Evolutionary conservation across 2,329 filamentous ascomycete species (phyloP), one percentile per base, ranked within the genome.

Genomic region (Cladosporium sp.): DNA sequence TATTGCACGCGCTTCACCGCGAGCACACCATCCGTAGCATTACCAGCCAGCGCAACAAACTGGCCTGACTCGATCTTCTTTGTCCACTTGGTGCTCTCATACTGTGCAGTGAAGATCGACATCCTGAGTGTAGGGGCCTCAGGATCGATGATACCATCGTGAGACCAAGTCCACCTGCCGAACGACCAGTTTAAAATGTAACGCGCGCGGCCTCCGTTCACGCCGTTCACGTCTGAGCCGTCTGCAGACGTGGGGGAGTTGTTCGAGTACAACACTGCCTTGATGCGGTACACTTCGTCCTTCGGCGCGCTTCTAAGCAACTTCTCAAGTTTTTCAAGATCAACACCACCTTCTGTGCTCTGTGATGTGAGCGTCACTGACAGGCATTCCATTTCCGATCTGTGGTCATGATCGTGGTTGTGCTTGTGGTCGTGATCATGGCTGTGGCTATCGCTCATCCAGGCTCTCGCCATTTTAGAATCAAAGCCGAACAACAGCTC

Each of bases 131-230:
- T 78, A 1, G 83, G 77, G 56, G 89, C 80, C 40, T 82, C 78
- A 12, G 49, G 21, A 7, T 65, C 67, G 12, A 69, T 69, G 5
- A 72, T 69, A 1, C 77, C 71, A 5, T 88, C 80, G 6, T 86
- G 83, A 1, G 93, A 96, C 74, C 94, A 97, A 0, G 88, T 96
- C 94, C 95, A 99, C 33, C 95, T 86, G 0, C 93, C 93, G 79
- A 99, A 99, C 0, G 95, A 95, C 95, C 95, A 99, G 77, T 99
- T 99, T 67, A 99, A 85, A 53, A 99, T 97, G 75, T 95, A 97
- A 64, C 91, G 84, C 18, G 78, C 77, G 23, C 77, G 74, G 1
- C 77, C 78, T 10, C 74, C 70, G 16, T 74, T 70, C 7, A 77
- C 71, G 59, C 79, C 75, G 31, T 70, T 68, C 2, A 72, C 68